Evolutionary conservation across 305 asterid genomes (phyloP).

Genomic region (Solanum hybrid): DNA sequence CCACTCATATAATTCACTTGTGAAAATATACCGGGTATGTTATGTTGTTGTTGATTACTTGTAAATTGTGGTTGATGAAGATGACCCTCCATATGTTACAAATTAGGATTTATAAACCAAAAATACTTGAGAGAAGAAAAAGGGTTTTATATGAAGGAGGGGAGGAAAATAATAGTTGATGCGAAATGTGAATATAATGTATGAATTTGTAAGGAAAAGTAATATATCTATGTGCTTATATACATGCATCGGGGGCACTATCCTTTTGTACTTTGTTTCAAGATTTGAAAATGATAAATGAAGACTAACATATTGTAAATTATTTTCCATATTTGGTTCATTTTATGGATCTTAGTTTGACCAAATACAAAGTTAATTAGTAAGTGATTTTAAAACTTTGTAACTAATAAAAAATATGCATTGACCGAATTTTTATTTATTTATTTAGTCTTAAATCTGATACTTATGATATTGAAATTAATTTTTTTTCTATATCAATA

Average conservation of each 20-base stretch:
- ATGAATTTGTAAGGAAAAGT: too few species aligned
- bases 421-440: background rate
- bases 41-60: background rate
- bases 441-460: background rate
- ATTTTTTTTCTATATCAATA: too few species aligned
- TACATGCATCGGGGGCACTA: too few species aligned
- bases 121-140: background rate
- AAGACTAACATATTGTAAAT: background rate
- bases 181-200: background rate
- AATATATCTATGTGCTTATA: too few species aligned
- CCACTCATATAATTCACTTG: background rate
- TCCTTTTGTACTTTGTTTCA: too few species aligned
- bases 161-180: background rate
- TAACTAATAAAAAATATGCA: background rate
- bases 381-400: background rate
- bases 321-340: background rate
- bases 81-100: background rate
- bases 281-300: too few species aligned
- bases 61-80: background rate
- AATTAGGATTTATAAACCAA: background rate
- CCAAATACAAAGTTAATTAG: background rate
- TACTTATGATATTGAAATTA: background rate
- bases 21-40: background rate
- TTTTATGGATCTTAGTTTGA: background rate
- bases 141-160: background rate